phyloP scores from a whole-genome alignment of 192 early-diverging fungal genomes.

The Coemansia sp. region DNA sequence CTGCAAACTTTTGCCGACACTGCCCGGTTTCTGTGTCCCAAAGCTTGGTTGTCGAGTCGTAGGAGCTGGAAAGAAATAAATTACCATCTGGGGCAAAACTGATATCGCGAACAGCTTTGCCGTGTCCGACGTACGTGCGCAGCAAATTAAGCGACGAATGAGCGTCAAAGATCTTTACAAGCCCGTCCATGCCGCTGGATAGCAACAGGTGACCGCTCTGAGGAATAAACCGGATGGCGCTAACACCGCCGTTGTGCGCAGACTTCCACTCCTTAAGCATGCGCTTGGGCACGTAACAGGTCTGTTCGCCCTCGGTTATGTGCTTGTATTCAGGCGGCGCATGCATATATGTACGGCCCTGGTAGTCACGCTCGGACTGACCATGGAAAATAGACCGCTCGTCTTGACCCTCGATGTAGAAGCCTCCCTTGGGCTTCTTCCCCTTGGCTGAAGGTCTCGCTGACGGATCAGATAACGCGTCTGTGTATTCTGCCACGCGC shows the following conservation, averaged over 20 bases:
- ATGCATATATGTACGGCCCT: constrained; percentile 95
- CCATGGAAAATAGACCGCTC: constrained; percentile 91
- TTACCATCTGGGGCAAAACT: constrained; percentile 85
- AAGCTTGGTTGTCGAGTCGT: constrained; percentile 89
- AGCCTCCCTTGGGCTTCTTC: constrained; percentile 42
- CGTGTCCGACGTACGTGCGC: constrained; percentile 89
- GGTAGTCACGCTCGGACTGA: constrained; percentile 81
- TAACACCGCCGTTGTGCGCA: constrained; percentile 92
- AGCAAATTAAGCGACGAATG: constrained; percentile 84
- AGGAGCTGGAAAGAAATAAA: constrained; percentile 82
- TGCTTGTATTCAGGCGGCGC: constrained; percentile 88
- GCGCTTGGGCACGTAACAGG: constrained; percentile 85
- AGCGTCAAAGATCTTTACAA: constrained; percentile 96
- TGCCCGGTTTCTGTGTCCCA: constrained; percentile 99
- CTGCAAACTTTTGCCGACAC: constrained; percentile 75
- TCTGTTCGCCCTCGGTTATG: constrained; percentile 57
- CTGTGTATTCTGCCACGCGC: constrained; percentile 12
- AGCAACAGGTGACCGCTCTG: constrained; percentile 86
- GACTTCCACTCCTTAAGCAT: constrained; percentile 83
- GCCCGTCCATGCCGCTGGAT: constrained; percentile 89
- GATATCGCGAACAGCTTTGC: constrained; percentile 90
- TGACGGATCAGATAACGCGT: neutral
- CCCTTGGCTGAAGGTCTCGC: neutral
- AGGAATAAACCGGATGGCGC: constrained; percentile 89
- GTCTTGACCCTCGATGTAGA: constrained; percentile 48